Percentiles rank a stretch among this genome's conserved stretches.
Conservation (phyloP, 139 green algal species). For the Trebouxia sp. region DNA sequence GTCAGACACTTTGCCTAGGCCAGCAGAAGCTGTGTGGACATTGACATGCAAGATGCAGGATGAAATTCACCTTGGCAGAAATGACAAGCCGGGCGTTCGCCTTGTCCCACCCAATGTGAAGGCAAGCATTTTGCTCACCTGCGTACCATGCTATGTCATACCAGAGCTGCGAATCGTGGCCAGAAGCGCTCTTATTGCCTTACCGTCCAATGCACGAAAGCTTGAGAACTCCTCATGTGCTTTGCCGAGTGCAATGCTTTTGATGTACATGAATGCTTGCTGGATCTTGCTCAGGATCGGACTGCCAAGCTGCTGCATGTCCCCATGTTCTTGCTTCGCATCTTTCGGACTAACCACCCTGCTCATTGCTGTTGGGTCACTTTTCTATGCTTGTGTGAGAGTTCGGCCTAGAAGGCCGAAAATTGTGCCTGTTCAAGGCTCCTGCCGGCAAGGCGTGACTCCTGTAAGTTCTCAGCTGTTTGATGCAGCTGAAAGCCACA, state of each 20-base stretch:
- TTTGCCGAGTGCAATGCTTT: neutral
- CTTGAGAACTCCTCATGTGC: neutral
- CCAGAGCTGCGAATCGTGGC: too few relatives aligned
- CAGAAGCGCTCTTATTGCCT: neutral
- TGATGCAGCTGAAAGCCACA: too few relatives aligned
- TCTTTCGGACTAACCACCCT: neutral
- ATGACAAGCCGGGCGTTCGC: neutral
- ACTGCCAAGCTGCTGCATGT: neutral
- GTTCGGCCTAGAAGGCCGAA: too few relatives aligned
- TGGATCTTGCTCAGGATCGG: constrained; percentile 10
- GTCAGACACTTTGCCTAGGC: too few relatives aligned
- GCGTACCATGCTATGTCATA: neutral
- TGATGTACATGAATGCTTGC: constrained; percentile 12
- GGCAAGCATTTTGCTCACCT: neutral
- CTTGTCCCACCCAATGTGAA: constrained; percentile 6
- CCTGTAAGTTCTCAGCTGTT: too few relatives aligned
- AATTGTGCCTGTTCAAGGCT: too few relatives aligned
- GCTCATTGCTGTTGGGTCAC: too few relatives aligned
- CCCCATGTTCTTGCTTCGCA: neutral
- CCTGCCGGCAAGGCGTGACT: too few relatives aligned
- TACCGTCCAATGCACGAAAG: neutral
- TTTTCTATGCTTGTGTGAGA: too few relatives aligned
- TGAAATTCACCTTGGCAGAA: neutral
- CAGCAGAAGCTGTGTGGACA: too few relatives aligned
- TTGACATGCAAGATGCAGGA: too few relatives aligned